Evolutionary conservation across 2,329 filamentous ascomycete genomes (phyloP), one percentile per base, ranked within the genome.

Genomic region (Myriangium duriaei): DNA sequence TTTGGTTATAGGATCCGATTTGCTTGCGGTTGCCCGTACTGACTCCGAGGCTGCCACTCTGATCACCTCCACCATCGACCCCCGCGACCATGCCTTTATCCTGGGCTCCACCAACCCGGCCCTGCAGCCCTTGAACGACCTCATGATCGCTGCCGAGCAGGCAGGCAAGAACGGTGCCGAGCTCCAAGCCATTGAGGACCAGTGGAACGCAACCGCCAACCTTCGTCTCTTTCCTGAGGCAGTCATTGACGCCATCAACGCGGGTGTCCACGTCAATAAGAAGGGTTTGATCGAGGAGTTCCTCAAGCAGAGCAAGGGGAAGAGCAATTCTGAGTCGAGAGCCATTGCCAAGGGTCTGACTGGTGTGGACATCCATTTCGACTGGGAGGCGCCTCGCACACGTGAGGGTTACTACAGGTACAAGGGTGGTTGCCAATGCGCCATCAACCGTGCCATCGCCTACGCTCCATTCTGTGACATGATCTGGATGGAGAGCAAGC

Each of bases 401-500:
- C 74, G 91, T 38, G 91, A 98, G 67, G 91, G 91, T 10, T 98
- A 80, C 74, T 96, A 94, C 70, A 73, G 91, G 45, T 80, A 95
- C 58, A 72, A 84, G 62, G 91, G 91, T 43, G 91, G 91, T 42
- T 93, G 83, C 54, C 79, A 86, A 60, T 93, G 83, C 59, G 86
- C 87, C 43, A 68, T 96, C 58, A 92, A 91, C 70, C 77, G 88
- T 33, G 88, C 87, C 21, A 66, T 93, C 42, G 85, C 88, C 4
- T 96, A 92, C 56, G 88, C 84, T 0, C 88, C 91, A 2, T 94
- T 92, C 65, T 49, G 46, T 30, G 49, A 52, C 34, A 42, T 52
- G 44, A 93, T 98, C 62, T 98, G 91, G 91, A 98, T 98, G 91
- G 91, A 98, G 74, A 88, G 81, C 67, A 95, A 94, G 67, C 70